These are phyloP conservation scores for Papiliotrema laurentii DNA, from an alignment of 1,284 basidiomycete genomes.

Conservation along the genomic window DNA sequence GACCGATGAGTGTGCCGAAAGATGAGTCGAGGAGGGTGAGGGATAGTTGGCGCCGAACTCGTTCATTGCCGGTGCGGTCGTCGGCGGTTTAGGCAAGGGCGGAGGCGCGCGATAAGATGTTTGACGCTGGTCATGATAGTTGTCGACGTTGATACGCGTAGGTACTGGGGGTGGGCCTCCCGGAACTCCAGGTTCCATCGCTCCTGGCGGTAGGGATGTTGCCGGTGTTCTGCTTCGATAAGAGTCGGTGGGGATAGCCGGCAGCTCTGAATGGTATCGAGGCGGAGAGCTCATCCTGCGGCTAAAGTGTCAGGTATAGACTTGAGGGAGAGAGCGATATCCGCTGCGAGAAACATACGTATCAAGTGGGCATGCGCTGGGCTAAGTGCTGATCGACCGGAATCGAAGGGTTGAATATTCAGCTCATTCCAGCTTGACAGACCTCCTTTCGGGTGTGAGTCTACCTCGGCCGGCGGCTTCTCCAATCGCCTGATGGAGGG, in stretches of 20 bases:
- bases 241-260: not conserved
- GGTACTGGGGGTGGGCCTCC: not conserved
- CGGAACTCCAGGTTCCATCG: not conserved
- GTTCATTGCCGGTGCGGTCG: not conserved
- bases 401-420: too few species aligned
- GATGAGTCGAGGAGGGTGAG: too few species aligned
- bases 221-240: too few species aligned
- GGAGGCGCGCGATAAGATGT: not conserved
- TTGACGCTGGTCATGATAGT: not conserved
- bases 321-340: too few species aligned
- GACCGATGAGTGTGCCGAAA: not conserved
- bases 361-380: too few species aligned
- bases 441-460: too few species aligned
- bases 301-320: too few species aligned
- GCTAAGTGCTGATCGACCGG: too few species aligned
- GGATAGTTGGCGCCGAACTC: slow-evolving; percentile 4
- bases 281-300: not conserved
- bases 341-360: too few species aligned
- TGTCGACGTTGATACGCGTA: not conserved
- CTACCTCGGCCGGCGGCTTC: too few species aligned
- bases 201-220: slow-evolving; percentile 1
- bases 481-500: too few species aligned
- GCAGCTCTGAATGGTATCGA: not conserved
- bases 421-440: too few species aligned
- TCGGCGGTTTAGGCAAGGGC: not conserved